Conservation (phyloP, 768 basidiomycete genomes). For the Boletus rufocinnamomeus region DNA sequence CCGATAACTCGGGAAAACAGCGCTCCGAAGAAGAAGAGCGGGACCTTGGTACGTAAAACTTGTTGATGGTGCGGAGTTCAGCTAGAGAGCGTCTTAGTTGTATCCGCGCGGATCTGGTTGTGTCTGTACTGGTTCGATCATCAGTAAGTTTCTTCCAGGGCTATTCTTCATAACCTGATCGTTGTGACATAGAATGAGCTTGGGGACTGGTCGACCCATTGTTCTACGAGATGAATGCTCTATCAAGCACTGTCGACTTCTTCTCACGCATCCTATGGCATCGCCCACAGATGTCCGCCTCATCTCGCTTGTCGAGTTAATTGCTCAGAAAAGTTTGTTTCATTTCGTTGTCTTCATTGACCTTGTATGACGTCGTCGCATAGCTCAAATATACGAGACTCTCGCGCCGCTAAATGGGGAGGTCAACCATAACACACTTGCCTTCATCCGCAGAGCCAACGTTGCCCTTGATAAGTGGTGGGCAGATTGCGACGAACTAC, state of each 20-base stretch:
- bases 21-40: slow-evolving; percentile 82
- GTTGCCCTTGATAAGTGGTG: slow-evolving; percentile 91
- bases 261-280: slow-evolving; percentile 83
- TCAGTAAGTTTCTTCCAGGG: slow-evolving; percentile 57
- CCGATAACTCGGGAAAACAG: slow-evolving; percentile 64
- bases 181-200: slow-evolving; percentile 64
- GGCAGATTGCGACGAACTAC: slow-evolving; percentile 83
- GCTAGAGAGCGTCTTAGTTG: slow-evolving; percentile 50
- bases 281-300: slow-evolving; percentile 89
- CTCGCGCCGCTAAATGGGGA: slow-evolving; percentile 84
- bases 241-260: slow-evolving; percentile 78
- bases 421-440: slow-evolving; percentile 79
- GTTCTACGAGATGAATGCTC: slow-evolving; percentile 88
- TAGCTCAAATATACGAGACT: slow-evolving; percentile 93
- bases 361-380: slow-evolving; percentile 5
- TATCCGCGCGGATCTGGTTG: slow-evolving; percentile 92
- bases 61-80: not conserved
- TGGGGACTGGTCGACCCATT: slow-evolving; percentile 89
- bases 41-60: slow-evolving; percentile 62
- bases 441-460: slow-evolving; percentile 86
- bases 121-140: slow-evolving; percentile 97
- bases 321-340: slow-evolving; percentile 82
- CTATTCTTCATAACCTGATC: slow-evolving; percentile 12
- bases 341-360: not conserved
- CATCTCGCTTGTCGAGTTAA: slow-evolving; percentile 84